phyloP scores from a whole-genome alignment of 768 basidiomycete species.

The Chlorophyllum brunneum region DNA sequence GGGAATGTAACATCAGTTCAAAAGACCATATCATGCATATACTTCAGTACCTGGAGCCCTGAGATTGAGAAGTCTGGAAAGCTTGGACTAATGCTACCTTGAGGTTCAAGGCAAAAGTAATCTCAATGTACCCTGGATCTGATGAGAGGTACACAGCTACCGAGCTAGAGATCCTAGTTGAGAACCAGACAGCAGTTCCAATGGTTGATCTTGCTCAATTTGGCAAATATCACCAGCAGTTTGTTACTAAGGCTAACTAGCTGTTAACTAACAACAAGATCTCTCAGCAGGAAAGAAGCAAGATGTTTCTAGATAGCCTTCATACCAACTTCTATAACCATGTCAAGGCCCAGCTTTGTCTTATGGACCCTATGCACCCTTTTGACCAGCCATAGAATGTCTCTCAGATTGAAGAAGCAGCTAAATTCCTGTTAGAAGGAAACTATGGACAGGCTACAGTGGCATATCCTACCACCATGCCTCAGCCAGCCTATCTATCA shows the following conservation, averaged over 20 bases:
- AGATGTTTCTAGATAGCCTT: constrained; percentile 11
- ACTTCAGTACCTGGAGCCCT: neutral
- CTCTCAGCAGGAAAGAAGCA: neutral
- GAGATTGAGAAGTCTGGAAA: neutral
- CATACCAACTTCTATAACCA: constrained; percentile 4
- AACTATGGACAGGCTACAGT: neutral
- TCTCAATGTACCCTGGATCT: constrained; percentile 1
- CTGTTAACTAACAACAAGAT: neutral
- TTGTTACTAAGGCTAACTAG: neutral
- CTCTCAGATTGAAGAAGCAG: constrained; percentile 7
- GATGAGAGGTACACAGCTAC: neutral
- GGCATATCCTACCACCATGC: neutral
- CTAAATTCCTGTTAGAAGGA: neutral
- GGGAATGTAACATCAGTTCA: neutral
- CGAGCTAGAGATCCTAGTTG: constrained; percentile 8
- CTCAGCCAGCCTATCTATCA: neutral
- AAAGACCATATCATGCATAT: neutral
- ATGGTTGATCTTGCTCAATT: constrained; percentile 5
- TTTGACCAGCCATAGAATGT: constrained; percentile 12
- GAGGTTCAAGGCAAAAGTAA: neutral
- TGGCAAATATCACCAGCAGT: constrained; percentile 12
- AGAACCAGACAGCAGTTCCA: neutral
- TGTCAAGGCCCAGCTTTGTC: neutral
- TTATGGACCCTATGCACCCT: constrained; percentile 12
- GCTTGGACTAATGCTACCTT: neutral